A percentile compares a stretch with the other conserved stretches of the same genome.
Conservation (phyloP, 2,329 filamentous ascomycete genomes). For the Ophiocordyceps sinensis region DNA sequence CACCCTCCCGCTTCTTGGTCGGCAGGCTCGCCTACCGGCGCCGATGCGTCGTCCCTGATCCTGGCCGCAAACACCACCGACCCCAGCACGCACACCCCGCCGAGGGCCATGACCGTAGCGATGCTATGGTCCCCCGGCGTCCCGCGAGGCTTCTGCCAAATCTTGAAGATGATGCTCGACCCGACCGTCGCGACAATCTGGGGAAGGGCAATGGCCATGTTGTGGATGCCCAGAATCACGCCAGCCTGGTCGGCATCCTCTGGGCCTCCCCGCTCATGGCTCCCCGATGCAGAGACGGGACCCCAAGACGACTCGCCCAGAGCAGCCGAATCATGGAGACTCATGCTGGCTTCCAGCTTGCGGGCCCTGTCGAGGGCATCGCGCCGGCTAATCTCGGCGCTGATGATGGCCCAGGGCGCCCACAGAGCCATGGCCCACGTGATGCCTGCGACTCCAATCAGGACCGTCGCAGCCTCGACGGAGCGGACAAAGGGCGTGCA, state of each 20-base stretch:
- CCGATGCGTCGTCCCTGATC: conserved; percentile 44
- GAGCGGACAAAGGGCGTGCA: conserved; percentile 65
- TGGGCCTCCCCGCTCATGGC: conserved; percentile 24
- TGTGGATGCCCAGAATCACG: conserved; percentile 87
- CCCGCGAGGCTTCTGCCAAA: conserved; percentile 77
- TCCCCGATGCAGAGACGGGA: conserved; percentile 10
- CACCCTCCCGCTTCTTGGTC: conserved; percentile 28
- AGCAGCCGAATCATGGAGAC: conserved; percentile 2
- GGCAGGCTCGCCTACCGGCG: conserved; percentile 15
- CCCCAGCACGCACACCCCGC: conserved; percentile 62
- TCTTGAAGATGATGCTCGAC: conserved; percentile 70
- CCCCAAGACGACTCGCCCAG: conserved; percentile 1
- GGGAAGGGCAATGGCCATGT: conserved; percentile 82
- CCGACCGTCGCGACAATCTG: conserved; percentile 82
- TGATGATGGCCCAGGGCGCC: conserved; percentile 93
- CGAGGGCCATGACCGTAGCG: conserved; percentile 71
- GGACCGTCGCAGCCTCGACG: conserved; percentile 55
- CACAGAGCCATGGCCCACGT: conserved; percentile 88
- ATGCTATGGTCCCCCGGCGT: conserved; percentile 76
- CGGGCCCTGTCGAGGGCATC: conserved; percentile 42
- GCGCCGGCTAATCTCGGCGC: conserved; percentile 74
- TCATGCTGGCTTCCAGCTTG: conserved; percentile 10
- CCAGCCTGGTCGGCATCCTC: conserved; percentile 63
- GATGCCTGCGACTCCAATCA: conserved; percentile 72
- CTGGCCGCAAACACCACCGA: conserved; percentile 59